phyloP scores from a whole-genome alignment of 2,329 filamentous ascomycete genomes.

The Elsinoe arachidis region DNA sequence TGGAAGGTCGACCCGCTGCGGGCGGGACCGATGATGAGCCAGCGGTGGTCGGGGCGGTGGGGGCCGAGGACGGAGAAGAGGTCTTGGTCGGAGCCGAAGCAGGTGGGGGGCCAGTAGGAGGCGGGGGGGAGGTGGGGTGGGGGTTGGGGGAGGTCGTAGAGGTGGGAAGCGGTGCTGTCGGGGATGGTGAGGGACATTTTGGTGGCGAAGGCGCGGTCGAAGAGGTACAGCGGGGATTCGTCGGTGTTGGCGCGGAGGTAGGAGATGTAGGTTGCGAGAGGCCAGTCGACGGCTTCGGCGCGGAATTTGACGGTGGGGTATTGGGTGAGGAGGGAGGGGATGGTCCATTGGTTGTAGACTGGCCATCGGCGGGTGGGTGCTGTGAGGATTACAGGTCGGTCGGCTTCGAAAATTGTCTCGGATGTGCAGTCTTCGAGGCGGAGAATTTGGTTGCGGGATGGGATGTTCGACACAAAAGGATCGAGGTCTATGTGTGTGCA shows the following conservation, averaged over 20 bases:
- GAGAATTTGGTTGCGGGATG: conserved; percentile 61
- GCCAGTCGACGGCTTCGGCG: conserved; percentile 91
- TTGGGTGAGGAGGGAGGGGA: conserved; percentile 54
- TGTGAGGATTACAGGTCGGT: conserved; percentile 79
- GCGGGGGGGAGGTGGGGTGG: conserved; percentile 25
- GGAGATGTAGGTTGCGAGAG: conserved; percentile 65
- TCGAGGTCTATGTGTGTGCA: conserved; percentile 67
- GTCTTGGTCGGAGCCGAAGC: conserved; percentile 80
- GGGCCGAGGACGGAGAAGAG: conserved; percentile 69
- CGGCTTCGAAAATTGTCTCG: conserved; percentile 60
- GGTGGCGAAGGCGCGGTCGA: conserved; percentile 76
- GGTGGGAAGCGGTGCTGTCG: conserved; percentile 26
- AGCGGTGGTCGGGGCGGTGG: conserved; percentile 77
- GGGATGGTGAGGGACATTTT: conserved; percentile 71
- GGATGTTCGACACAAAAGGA: conserved; percentile 63
- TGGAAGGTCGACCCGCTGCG: conserved; percentile 91
- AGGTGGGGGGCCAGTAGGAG: conserved; percentile 69
- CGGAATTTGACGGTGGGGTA: conserved; percentile 66
- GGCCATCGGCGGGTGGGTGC: conserved; percentile 75
- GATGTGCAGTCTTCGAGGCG: conserved; percentile 47
- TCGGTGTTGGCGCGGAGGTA: conserved; percentile 76
- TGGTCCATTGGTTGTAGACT: conserved; percentile 64
- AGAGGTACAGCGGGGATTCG: conserved; percentile 86
- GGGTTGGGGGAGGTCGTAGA: conserved; percentile 11
- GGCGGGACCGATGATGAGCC: conserved; percentile 84